These are phyloP conservation scores for Mortierella sp. DNA, from an alignment of 371 early-diverging fungal genomes.

Conservation along the genomic window DNA sequence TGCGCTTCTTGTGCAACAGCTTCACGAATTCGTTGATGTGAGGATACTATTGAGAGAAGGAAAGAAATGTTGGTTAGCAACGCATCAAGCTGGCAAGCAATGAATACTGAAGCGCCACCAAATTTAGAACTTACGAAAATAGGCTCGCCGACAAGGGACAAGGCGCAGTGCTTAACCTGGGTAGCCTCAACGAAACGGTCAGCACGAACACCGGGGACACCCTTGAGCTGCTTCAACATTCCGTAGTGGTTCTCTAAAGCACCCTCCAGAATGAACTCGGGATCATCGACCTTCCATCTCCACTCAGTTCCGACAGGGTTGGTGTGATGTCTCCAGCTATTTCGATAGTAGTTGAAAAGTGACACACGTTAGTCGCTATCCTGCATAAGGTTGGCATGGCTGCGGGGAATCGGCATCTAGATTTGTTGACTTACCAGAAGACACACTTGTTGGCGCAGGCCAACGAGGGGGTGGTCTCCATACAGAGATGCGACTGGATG, in stretches of 20 bases:
- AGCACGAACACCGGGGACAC: constrained; percentile 84
- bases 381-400: too few relatives aligned
- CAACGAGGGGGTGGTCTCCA: constrained; percentile 80
- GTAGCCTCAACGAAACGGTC: constrained; percentile 84
- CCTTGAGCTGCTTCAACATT: constrained; percentile 87
- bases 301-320: constrained; percentile 86
- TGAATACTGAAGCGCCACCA: background rate
- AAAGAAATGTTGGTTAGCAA: background rate
- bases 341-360: background rate
- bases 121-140: constrained; percentile 70
- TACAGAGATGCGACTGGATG: constrained; percentile 77
- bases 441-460: constrained; percentile 91
- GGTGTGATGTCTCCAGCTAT: constrained; percentile 83
- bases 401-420: background rate
- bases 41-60: constrained; percentile 70
- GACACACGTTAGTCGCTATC: background rate
- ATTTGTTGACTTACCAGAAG: constrained; percentile 64
- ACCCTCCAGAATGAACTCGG: constrained; percentile 80
- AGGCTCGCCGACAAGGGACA: constrained; percentile 84
- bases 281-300: constrained; percentile 87
- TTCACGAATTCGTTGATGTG: constrained; percentile 87
- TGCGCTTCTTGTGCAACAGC: constrained; percentile 76
- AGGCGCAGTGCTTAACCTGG: constrained; percentile 79
- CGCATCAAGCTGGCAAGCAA: background rate
- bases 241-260: constrained; percentile 83